Percentiles rank a stretch among this genome's conserved stretches.
These are phyloP conservation scores for Ustulina deusta DNA, from an alignment of 2,329 filamentous ascomycete genomes.

Conservation along the genomic window DNA sequence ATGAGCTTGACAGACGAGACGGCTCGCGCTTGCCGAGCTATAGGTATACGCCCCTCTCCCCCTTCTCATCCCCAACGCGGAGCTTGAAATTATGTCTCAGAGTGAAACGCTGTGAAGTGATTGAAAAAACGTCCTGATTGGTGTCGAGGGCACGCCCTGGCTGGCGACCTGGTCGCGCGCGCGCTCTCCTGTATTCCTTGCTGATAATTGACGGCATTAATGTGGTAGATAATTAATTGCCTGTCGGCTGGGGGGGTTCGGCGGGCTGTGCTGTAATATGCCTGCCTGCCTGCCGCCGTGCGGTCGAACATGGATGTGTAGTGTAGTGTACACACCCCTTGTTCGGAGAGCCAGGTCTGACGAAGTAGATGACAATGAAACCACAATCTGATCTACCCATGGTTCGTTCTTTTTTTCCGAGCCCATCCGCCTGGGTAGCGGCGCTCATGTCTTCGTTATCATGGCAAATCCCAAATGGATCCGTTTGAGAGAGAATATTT, in stretches of 20 bases:
- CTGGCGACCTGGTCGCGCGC: not conserved
- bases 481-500: not conserved
- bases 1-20: not conserved
- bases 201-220: not conserved
- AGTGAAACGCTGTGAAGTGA: conserved; percentile 2
- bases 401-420: not conserved
- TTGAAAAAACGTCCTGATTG: not conserved
- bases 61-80: not conserved
- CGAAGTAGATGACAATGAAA: not conserved
- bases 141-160: not conserved
- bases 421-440: not conserved
- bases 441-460: not conserved
- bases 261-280: not conserved
- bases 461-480: not conserved
- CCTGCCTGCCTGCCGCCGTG: not conserved
- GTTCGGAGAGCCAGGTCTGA: not conserved
- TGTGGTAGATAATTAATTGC: not conserved
- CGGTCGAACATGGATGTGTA: not conserved
- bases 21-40: not conserved
- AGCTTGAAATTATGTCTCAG: not conserved
- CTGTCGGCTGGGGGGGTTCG: not conserved
- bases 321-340: not conserved
- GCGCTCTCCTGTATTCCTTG: not conserved
- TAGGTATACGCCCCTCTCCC: not conserved
- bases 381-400: not conserved